These are phyloP conservation scores for Phytophthora cajani DNA, from an alignment of 352 stramenopile species.

Conservation along the genomic window DNA sequence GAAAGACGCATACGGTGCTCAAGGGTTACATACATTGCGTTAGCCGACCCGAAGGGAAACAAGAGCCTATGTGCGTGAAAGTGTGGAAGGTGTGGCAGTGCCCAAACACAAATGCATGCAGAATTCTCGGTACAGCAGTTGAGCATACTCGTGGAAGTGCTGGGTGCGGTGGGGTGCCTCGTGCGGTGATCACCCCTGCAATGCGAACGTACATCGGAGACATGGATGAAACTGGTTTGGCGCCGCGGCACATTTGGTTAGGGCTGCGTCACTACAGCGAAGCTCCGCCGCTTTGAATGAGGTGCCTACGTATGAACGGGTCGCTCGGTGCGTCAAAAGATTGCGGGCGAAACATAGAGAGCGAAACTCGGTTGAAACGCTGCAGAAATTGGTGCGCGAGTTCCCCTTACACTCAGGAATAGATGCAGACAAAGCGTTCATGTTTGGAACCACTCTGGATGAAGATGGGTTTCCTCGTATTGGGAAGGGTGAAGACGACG, in stretches of 20 bases:
- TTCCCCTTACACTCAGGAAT: background rate
- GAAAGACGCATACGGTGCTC: background rate
- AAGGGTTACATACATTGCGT: background rate
- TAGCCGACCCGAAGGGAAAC: background rate
- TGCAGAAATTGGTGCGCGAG: background rate
- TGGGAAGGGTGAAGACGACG: background rate
- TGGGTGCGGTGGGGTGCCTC: background rate
- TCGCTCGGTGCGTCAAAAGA: conserved; percentile 3
- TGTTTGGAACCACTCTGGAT: background rate
- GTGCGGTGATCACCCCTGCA: background rate
- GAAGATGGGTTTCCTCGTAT: background rate
- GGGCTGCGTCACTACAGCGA: background rate
- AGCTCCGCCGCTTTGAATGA: conserved; percentile 1
- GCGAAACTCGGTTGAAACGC: background rate
- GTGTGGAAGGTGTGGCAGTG: conserved; percentile 8
- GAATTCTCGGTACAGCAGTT: background rate
- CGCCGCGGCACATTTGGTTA: conserved; percentile 9
- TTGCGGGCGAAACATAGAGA: background rate
- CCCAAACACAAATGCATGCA: background rate
- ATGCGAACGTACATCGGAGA: conserved; percentile 8
- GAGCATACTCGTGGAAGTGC: conserved; percentile 2
- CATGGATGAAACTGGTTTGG: conserved; percentile 9
- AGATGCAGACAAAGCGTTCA: background rate
- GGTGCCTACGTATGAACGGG: conserved; percentile 2
- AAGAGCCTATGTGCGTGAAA: background rate